Evolutionary conservation across 2,329 filamentous ascomycete genomes (phyloP), one percentile per base, ranked within the genome.

Genomic region (Helminthosporium solani): DNA sequence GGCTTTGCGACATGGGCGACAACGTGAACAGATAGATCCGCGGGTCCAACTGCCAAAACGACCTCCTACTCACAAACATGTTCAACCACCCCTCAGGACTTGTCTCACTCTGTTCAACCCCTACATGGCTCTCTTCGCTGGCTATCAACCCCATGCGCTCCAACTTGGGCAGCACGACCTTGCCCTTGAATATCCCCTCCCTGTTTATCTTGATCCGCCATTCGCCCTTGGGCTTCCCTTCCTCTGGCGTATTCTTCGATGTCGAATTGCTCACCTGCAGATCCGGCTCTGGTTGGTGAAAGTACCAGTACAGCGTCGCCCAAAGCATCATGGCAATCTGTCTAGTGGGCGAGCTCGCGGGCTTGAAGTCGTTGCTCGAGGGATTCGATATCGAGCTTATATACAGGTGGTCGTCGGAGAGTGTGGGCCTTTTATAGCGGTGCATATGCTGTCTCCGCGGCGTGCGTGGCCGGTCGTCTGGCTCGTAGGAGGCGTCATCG

Each of bases 251-350:
- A 46, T 77, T 67, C 53, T 78, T 80, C 1, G 85, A 87, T 0
- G 80, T 75, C 4, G 82, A 74, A 6, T 82, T 88, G 15, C 78
- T 77, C 27, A 94, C 64, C 40, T 82, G 79, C 0, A 80, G 77
- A 18, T 79, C 76, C 0, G 92, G 92, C 58, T 86, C 80, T 1
- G 84, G 80, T 68, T 95, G 89, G 72, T 96, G 91, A 60, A 96
- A 97, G 75, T 97, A 97, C 92, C 92, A 97, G 75, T 90, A 96
- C 33, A 97, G 76, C 1, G 90, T 91, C 27, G 90, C 84, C 88
- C 90, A 97, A 6, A 97, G 79, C 87, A 96, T 95, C 88, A 96
- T 90, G 56, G 92, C 92, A 49, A 96, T 88, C 72, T 95, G 88
- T 35, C 91, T 79, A 1, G 90, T 94, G 0, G 89, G 89, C 51